Conservation (phyloP, 495 filamentous ascomycete species). For the Pseudevernia furfuracea region DNA sequence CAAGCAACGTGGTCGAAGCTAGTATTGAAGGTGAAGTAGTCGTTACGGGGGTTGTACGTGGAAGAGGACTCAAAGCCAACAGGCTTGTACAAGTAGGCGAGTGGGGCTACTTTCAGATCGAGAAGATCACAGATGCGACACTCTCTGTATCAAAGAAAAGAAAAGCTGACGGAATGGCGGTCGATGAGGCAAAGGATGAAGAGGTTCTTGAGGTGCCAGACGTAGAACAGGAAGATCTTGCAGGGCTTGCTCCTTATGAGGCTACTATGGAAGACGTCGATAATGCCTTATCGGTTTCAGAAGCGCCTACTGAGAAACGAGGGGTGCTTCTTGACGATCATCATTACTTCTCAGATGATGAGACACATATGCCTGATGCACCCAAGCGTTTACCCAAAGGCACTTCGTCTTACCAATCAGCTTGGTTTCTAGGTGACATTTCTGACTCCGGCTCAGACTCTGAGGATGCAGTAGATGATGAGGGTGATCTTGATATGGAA, state of each 20-base stretch:
- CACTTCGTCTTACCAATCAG: constrained; percentile 86
- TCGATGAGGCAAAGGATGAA: constrained; percentile 49
- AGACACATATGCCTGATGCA: constrained; percentile 49
- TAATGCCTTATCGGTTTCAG: constrained; percentile 46
- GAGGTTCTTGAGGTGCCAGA: constrained; percentile 60
- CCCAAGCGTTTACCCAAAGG: constrained; percentile 80
- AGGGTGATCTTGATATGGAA: constrained; percentile 43
- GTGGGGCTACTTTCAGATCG: constrained; percentile 92
- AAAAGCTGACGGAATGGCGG: constrained; percentile 58
- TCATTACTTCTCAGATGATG: constrained; percentile 95
- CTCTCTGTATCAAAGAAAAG: constrained; percentile 46
- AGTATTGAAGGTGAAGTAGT: constrained; percentile 49
- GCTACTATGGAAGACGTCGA: constrained; percentile 63
- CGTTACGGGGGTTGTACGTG: constrained; percentile 81
- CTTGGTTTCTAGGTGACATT: constrained; percentile 83
- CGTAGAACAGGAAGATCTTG: constrained; percentile 72
- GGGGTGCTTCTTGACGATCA: constrained; percentile 93
- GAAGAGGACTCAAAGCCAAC: constrained; percentile 80
- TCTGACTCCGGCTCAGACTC: constrained; percentile 83
- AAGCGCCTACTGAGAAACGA: constrained; percentile 48
- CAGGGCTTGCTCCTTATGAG: constrained; percentile 77
- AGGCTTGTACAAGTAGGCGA: constrained; percentile 85
- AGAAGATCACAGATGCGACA: constrained; percentile 70
- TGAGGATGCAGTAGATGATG: constrained; percentile 54
- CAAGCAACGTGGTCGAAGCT: constrained; percentile 35